Evolutionary conservation across 78 protist genomes (phyloP).

Genomic region (Guillardia theta): DNA sequence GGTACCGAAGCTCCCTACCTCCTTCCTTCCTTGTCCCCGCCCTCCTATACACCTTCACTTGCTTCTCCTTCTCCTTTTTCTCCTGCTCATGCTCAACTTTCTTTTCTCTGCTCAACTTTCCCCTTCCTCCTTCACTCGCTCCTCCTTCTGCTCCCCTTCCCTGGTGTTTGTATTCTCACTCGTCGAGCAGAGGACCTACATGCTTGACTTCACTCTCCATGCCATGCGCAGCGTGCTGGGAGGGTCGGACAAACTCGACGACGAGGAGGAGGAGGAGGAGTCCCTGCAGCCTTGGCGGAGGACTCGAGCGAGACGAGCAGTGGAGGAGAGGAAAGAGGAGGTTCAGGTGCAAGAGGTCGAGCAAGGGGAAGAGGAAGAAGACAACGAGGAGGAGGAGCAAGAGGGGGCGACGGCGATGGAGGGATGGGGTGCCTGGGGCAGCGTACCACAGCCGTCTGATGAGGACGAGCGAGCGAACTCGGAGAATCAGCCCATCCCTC

Average conservation of each 20-base stretch:
- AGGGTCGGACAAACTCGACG: neutral
- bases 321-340: neutral
- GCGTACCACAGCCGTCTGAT: too few relatives aligned
- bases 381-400: neutral
- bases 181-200: constrained; percentile 24
- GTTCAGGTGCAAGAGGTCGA: neutral
- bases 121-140: too few relatives aligned
- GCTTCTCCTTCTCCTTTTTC: too few relatives aligned
- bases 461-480: too few relatives aligned
- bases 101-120: too few relatives aligned
- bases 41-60: too few relatives aligned
- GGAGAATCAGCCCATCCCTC: too few relatives aligned
- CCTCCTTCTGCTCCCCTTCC: too few relatives aligned
- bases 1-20: too few relatives aligned
- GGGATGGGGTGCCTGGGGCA: neutral
- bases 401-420: neutral
- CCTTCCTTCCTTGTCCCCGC: too few relatives aligned
- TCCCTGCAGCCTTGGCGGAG: neutral
- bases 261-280: neutral
- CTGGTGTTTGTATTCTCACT: too few relatives aligned
- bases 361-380: neutral
- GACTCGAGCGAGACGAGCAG: neutral
- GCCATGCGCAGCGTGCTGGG: constrained; percentile 1
- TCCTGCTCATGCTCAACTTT: too few relatives aligned
- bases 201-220: constrained; percentile 1